Percentiles rank a stretch among this genome's conserved stretches.
phyloP scores from a whole-genome alignment of 2,329 filamentous ascomycete genomes.

The Penicillium sp. region DNA sequence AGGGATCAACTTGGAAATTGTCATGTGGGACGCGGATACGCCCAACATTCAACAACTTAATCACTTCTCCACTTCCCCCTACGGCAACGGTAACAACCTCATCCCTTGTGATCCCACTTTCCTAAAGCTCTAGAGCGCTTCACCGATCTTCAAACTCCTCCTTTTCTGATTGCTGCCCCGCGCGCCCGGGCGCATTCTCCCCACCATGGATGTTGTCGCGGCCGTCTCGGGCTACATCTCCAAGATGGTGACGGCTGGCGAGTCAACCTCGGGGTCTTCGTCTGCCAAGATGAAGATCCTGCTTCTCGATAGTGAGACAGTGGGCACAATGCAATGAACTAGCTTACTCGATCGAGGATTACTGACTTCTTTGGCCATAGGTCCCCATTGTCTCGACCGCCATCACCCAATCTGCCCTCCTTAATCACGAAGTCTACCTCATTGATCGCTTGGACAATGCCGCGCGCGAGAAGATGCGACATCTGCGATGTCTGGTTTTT shows the following conservation, averaged over 20 bases:
- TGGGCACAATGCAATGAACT: conserved; percentile 50
- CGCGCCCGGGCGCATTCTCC: conserved; percentile 13
- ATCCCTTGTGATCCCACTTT: conserved; percentile 2
- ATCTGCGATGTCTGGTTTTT: conserved; percentile 90
- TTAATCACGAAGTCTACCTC: conserved; percentile 96
- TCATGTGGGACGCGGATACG: conserved; percentile 19
- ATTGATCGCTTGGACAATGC: conserved; percentile 93
- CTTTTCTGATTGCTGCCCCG: conserved; percentile 3
- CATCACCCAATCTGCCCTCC: conserved; percentile 88
- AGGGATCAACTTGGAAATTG: conserved; percentile 11
- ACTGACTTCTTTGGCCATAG: conserved; percentile 40
- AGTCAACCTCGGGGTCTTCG: conserved; percentile 61
- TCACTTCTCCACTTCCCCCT: conserved; percentile 18
- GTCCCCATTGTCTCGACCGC: conserved; percentile 92
- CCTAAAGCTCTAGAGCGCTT: neutral
- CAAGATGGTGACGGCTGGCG: conserved; percentile 88
- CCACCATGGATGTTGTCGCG: conserved; percentile 86
- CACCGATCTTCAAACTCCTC: neutral
- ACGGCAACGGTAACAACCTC: conserved; percentile 6
- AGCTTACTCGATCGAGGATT: conserved; percentile 6
- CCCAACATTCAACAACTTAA: conserved; percentile 21
- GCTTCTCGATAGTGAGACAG: conserved; percentile 87
- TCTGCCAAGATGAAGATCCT: conserved; percentile 98
- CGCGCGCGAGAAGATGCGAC: conserved; percentile 94
- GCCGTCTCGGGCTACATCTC: conserved; percentile 92